Conservation (phyloP, 345 rosid species). For the Jatropha curcas region DNA sequence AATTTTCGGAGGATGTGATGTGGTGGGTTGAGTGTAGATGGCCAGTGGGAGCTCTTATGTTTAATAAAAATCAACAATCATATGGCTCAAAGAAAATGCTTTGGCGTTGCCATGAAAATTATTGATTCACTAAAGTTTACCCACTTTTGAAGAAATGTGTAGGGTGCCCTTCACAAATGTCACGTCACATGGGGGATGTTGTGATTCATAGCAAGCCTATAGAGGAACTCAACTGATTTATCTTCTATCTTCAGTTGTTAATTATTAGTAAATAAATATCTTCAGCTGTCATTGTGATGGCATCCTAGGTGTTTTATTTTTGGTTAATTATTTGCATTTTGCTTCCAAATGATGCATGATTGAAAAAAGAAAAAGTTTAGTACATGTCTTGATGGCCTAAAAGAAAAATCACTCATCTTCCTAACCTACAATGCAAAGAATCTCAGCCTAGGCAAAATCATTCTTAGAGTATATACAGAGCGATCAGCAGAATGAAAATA, state of each 20-base stretch:
- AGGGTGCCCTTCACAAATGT: background rate
- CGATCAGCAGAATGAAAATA: too few relatives aligned
- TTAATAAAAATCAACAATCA: background rate
- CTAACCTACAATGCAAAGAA: too few relatives aligned
- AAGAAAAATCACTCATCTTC: too few relatives aligned
- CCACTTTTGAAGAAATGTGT: background rate
- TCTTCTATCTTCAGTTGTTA: background rate
- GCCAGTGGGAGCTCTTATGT: background rate
- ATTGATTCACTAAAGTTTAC: constrained; percentile 8
- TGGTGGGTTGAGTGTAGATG: background rate
- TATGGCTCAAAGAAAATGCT: background rate
- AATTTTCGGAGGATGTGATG: too few relatives aligned
- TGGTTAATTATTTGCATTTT: too few relatives aligned
- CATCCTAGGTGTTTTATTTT: background rate
- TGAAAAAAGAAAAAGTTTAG: too few relatives aligned
- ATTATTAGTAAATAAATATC: background rate
- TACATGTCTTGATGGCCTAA: too few relatives aligned
- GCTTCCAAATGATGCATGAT: too few relatives aligned
- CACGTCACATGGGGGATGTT: background rate
- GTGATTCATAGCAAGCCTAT: background rate
- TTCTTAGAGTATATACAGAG: too few relatives aligned
- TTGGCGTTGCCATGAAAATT: background rate
- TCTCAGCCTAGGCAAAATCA: too few relatives aligned
- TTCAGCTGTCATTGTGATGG: too few relatives aligned
- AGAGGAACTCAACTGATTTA: too few relatives aligned